A percentile compares a stretch with the other conserved stretches of the same genome.
Conservation (phyloP, 2,329 filamentous ascomycete genomes). For the Arthroderma uncinatum region DNA sequence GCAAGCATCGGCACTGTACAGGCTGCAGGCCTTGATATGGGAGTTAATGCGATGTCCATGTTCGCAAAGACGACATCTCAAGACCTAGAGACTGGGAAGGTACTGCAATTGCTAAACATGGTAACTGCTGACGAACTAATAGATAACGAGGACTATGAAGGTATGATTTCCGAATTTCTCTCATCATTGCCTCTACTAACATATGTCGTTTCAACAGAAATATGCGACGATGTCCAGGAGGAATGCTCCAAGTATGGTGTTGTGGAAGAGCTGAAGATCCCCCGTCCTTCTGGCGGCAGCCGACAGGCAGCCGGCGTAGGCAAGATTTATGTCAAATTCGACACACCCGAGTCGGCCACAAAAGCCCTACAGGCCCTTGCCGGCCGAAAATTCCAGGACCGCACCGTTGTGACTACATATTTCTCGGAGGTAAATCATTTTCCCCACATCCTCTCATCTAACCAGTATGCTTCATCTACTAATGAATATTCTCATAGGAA, state of each 20-base stretch:
- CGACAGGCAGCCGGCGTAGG: conserved; percentile 81
- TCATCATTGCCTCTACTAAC: background rate
- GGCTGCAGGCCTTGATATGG: conserved; percentile 81
- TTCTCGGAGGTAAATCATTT: conserved; percentile 66
- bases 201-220: conserved; percentile 53
- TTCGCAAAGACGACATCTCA: conserved; percentile 78
- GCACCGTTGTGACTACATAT: conserved; percentile 92
- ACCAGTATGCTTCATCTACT: conserved; percentile 23
- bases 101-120: conserved; percentile 95
- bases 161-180: conserved; percentile 39
- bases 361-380: conserved; percentile 83
- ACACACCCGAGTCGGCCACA: conserved; percentile 62
- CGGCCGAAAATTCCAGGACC: conserved; percentile 88
- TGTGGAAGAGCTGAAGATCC: conserved; percentile 83
- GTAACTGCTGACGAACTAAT: conserved; percentile 90
- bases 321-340: conserved; percentile 96
- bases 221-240: conserved; percentile 83
- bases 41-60: conserved; percentile 95
- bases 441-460: background rate
- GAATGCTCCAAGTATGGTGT: conserved; percentile 87
- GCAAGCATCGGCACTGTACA: conserved; percentile 93
- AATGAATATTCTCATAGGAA: conserved; percentile 46
- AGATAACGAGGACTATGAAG: conserved; percentile 90
- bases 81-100: conserved; percentile 67
- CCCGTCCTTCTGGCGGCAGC: conserved; percentile 70